Conservation (phyloP, 257 asterid genomes). For the Anisodus acutangulus region DNA sequence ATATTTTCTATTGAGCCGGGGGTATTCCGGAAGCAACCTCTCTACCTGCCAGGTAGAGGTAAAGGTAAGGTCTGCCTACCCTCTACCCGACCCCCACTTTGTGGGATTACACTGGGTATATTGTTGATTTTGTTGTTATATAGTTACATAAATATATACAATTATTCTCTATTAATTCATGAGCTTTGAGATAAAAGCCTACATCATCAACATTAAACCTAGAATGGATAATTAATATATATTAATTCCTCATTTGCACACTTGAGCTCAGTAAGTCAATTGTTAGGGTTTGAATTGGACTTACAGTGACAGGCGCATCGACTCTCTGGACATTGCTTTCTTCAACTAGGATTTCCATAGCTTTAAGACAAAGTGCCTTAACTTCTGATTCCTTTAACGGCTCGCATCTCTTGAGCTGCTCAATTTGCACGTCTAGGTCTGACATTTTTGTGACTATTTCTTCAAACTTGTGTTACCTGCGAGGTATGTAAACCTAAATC, state of each 20-base stretch:
- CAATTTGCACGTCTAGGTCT: slow-evolving; percentile 93
- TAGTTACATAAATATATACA: too few species aligned
- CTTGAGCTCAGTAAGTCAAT: neutral
- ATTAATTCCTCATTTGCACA: neutral
- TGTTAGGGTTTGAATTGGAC: slow-evolving; percentile 13
- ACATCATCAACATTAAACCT: slow-evolving; percentile 19
- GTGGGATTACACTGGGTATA: too few species aligned
- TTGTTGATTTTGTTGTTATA: too few species aligned
- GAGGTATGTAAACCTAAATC: neutral
- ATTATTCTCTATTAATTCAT: too few species aligned
- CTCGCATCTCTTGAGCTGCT: slow-evolving; percentile 92
- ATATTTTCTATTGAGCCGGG: too few species aligned
- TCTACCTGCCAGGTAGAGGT: too few species aligned
- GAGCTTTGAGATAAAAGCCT: neutral
- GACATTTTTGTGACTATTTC: slow-evolving; percentile 52
- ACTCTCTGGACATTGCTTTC: slow-evolving; percentile 97
- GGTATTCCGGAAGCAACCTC: too few species aligned
- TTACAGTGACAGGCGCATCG: slow-evolving; percentile 91
- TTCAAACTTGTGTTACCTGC: neutral
- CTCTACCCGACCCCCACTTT: too few species aligned
- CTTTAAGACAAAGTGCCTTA: slow-evolving; percentile 81
- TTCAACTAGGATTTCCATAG: slow-evolving; percentile 94
- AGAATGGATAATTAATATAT: neutral
- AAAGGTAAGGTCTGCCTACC: too few species aligned
- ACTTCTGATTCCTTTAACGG: slow-evolving; percentile 87